phyloP scores from a whole-genome alignment of 2,329 filamentous ascomycete genomes.

The Xylariaceae sp. region DNA sequence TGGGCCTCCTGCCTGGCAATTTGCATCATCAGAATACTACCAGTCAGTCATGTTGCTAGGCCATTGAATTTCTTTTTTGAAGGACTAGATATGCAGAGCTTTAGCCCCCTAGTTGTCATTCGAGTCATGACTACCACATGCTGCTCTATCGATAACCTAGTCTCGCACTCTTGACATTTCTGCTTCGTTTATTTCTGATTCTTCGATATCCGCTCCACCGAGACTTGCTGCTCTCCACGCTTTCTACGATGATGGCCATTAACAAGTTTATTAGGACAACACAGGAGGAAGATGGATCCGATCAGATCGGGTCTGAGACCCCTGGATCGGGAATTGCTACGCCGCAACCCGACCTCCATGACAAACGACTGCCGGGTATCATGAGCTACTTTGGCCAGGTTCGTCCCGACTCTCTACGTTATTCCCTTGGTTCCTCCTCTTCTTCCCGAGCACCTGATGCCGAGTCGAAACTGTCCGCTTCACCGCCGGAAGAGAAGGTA shows the following conservation, averaged over 20 bases:
- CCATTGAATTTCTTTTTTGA: slow-evolving; percentile 16
- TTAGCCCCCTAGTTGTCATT: not conserved
- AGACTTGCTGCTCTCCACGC: slow-evolving; percentile 2
- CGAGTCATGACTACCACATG: slow-evolving; percentile 5
- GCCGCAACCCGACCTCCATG: slow-evolving; percentile 87
- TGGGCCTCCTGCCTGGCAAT: slow-evolving; percentile 19
- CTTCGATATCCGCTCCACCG: slow-evolving; percentile 11
- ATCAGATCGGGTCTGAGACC: slow-evolving; percentile 81
- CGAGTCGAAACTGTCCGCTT: slow-evolving; percentile 38
- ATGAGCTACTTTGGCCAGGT: slow-evolving; percentile 99
- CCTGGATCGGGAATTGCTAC: slow-evolving; percentile 91
- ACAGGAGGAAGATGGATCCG: slow-evolving; percentile 69
- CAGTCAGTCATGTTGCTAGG: slow-evolving; percentile 10
- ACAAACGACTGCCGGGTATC: slow-evolving; percentile 94
- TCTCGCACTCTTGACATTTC: not conserved
- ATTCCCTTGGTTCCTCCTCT: slow-evolving; percentile 44
- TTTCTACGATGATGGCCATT: slow-evolving; percentile 45
- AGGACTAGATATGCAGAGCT: slow-evolving; percentile 16
- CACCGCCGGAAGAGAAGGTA: slow-evolving; percentile 40
- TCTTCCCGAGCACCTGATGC: slow-evolving; percentile 44
- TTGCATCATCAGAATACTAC: slow-evolving; percentile 11
- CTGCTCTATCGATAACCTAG: slow-evolving; percentile 1
- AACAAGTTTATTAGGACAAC: slow-evolving; percentile 58
- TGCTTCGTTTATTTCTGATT: not conserved
- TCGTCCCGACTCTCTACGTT: slow-evolving; percentile 79